Conservation (phyloP, 2,329 filamentous ascomycete species). For the Sphaerulina musiva region DNA sequence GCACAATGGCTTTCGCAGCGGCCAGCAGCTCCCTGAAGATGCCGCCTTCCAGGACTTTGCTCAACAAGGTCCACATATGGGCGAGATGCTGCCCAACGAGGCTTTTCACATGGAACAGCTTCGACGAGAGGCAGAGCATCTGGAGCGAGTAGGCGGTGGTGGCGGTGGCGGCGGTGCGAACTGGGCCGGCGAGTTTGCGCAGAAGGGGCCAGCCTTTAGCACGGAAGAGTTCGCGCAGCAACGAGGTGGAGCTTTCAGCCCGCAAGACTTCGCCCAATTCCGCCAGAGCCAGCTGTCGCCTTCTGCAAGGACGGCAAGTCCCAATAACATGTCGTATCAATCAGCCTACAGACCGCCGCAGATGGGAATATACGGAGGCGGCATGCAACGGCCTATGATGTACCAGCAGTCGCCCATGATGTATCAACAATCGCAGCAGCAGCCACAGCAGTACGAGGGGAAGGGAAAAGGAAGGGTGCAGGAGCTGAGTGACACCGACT, state of each 20-base stretch:
- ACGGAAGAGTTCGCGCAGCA: slow-evolving; percentile 25
- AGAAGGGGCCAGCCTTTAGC: slow-evolving; percentile 24
- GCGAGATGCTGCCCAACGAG: slow-evolving; percentile 46
- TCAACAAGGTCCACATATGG: slow-evolving; percentile 63
- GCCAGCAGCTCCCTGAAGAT: slow-evolving; percentile 26
- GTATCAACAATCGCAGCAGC: slow-evolving; percentile 42
- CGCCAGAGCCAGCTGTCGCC: slow-evolving; percentile 62
- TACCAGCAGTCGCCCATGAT: slow-evolving; percentile 29
- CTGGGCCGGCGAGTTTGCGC: slow-evolving; percentile 33
- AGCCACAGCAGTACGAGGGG: slow-evolving; percentile 49
- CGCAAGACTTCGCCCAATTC: slow-evolving; percentile 83
- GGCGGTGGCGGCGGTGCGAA: slow-evolving; percentile 22
- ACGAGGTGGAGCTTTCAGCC: slow-evolving; percentile 52
- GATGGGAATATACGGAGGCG: slow-evolving; percentile 42
- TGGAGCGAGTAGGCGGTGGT: slow-evolving; percentile 23
- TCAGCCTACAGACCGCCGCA: slow-evolving; percentile 54
- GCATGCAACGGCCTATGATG: slow-evolving; percentile 36
- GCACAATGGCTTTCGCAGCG: slow-evolving; percentile 30
- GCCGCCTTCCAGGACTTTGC: slow-evolving; percentile 58
- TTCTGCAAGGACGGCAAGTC: slow-evolving; percentile 55
- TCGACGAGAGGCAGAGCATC: slow-evolving; percentile 55
- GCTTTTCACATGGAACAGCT: slow-evolving; percentile 63
- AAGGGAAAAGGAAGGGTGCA: slow-evolving; percentile 81
- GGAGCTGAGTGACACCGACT: slow-evolving; percentile 85
- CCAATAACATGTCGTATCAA: slow-evolving; percentile 34